Base-by-base conservation (phyloP, 345 rosid genomes). In the Hevea brasiliensis region DNA sequence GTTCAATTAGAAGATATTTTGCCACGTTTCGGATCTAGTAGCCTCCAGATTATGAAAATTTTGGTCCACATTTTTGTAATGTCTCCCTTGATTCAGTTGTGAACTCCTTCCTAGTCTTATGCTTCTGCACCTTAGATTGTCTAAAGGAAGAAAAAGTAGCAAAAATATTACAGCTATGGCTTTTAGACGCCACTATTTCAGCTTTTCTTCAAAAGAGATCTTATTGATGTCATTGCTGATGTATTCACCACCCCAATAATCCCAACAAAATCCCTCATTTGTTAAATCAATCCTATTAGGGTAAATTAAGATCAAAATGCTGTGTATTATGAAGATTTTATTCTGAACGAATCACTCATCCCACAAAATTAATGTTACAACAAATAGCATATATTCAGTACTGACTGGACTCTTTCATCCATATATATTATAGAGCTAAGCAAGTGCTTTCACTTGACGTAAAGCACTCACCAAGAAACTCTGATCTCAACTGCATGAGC, bases 401-500 rank as follows among this genome's bases (percentile, higher is more conserved):
- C 57, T 6, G 18, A 24, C 40, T 24, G 47, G 55, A 3, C 24
- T 58, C 50, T 24, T 35, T 60, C 44, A 50, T 29, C 21, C 17
- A 20, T 42, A 13, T 42, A 13, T 45, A 62, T 74, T 68, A 82
- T 42, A 76, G 8, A 55, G 85, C 79, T 66, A 75, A 35, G 74
- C 66, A 69, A 42, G 68, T 24, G 77, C 66, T 85, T 78, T 85
- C 86, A 50, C 71, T 84, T 45, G 89, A 75, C 37, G 80, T 47
- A 74, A 87, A 80, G 66, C 86, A 76, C 72, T 90, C 90, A 6
- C 86, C 87, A 29, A 92, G 87, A 85, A 82, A 92, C 85, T 90
- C 93, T 10, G 98, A 86, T 73, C 98, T 88, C 78, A 94, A 82
- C 76, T 81, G 94, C 98, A 92, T 91, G 58, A 94, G 86, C 62